phyloP scores from a whole-genome alignment of 1,284 basidiomycete species.

The Tilletia walkeri region DNA sequence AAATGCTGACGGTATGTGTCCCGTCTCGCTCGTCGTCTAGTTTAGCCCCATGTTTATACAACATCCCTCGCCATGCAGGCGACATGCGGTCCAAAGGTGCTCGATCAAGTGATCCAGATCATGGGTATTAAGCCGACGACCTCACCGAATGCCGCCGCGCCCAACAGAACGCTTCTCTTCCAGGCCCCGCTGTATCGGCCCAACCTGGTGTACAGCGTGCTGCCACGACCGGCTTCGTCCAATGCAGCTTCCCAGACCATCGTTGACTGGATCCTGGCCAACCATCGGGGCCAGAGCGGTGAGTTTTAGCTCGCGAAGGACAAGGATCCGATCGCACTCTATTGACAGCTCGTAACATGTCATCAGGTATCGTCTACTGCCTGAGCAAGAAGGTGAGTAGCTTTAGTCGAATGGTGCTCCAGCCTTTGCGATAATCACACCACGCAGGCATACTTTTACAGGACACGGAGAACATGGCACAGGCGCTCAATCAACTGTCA shows the following conservation, averaged over 20 bases:
- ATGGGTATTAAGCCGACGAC: slow-evolving; percentile 68
- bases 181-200: slow-evolving; percentile 80
- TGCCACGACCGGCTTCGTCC: slow-evolving; percentile 68
- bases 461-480: slow-evolving; percentile 47
- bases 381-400: slow-evolving; percentile 58
- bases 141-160: slow-evolving; percentile 64
- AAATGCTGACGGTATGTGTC: slow-evolving; percentile 46
- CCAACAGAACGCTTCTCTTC: slow-evolving; percentile 76
- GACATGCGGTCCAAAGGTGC: slow-evolving; percentile 72
- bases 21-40: no score
- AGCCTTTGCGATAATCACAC: no score
- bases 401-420: no score
- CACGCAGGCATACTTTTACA: background rate
- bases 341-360: no score
- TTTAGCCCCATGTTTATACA: background rate
- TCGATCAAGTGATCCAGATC: slow-evolving; percentile 74
- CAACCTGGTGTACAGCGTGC: slow-evolving; percentile 57
- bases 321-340: background rate
- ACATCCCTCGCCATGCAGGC: background rate
- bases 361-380: slow-evolving; percentile 83
- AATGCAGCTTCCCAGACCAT: slow-evolving; percentile 63
- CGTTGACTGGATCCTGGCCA: slow-evolving; percentile 67
- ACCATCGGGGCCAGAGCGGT: slow-evolving; percentile 65
- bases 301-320: background rate
- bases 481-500: slow-evolving; percentile 62